Evolutionary conservation across 1,284 basidiomycete genomes (phyloP).

Genomic region (Ustilago hordei): DNA sequence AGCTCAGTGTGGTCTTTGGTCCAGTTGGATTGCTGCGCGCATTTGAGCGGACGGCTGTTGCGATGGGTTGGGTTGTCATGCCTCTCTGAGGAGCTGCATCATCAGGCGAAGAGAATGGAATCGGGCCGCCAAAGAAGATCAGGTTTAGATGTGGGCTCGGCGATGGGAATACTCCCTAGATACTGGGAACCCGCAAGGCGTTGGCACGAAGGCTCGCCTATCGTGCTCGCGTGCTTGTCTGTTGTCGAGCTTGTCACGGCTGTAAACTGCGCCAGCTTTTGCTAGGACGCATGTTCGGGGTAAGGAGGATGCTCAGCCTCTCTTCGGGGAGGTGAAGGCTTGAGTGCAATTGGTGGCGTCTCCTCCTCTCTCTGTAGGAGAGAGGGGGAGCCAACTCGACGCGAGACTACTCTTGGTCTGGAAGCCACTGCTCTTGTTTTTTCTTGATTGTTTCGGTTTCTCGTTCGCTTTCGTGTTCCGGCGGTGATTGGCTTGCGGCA

Average conservation of each 20-base stretch:
- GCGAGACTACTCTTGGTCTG: conserved; percentile 68
- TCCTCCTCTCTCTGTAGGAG: conserved; percentile 29
- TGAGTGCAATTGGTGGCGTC: conserved; percentile 68
- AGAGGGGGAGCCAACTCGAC: conserved; percentile 60
- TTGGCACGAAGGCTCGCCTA: background rate
- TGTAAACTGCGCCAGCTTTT: conserved; percentile 41
- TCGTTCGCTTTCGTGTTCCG: conserved; percentile 2
- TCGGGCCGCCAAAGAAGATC: conserved; percentile 54
- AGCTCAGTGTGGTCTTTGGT: conserved; percentile 19
- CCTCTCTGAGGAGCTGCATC: conserved; percentile 25
- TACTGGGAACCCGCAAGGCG: too few species aligned
- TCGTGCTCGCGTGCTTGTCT: background rate
- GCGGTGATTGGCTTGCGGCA: background rate
- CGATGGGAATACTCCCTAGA: background rate
- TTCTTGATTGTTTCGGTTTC: conserved; percentile 4
- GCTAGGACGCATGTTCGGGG: conserved; percentile 48
- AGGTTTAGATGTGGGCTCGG: conserved; percentile 20
- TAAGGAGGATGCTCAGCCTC: conserved; percentile 55
- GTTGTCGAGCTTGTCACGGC: conserved; percentile 12
- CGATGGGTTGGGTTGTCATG: conserved; percentile 3
- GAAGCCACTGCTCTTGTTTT: conserved; percentile 25
- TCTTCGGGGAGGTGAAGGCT: conserved; percentile 46
- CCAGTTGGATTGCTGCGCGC: conserved; percentile 6
- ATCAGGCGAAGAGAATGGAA: conserved; percentile 53
- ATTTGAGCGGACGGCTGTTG: conserved; percentile 10